Evolutionary conservation across 495 filamentous ascomycete species (phyloP).

Genomic region (Elasticomyces elasticus): DNA sequence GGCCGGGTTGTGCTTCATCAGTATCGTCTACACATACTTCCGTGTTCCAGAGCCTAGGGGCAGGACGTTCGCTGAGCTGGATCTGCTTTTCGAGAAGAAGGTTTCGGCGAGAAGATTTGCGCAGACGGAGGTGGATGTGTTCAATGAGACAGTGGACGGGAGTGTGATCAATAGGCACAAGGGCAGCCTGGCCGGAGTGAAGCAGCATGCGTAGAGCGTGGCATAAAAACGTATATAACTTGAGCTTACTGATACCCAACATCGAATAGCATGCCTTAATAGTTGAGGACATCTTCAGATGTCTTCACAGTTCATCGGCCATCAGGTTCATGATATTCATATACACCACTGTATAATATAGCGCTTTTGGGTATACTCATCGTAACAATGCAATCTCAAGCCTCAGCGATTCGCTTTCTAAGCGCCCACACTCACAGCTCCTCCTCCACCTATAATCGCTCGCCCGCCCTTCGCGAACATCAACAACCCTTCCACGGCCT

Average conservation of each 20-base stretch:
- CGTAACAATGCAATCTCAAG: background rate
- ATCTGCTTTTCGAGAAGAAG: constrained; percentile 31
- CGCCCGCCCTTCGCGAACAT: constrained; percentile 3
- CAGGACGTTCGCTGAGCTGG: constrained; percentile 30
- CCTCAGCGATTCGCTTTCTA: constrained; percentile 5
- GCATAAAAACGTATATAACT: background rate
- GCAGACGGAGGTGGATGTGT: constrained; percentile 28
- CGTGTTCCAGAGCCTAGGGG: constrained; percentile 31
- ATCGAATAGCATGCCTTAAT: too few relatives aligned
- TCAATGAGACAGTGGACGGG: constrained; percentile 24
- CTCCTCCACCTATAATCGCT: background rate
- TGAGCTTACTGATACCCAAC: background rate
- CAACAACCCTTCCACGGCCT: constrained; percentile 17
- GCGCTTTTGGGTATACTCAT: background rate
- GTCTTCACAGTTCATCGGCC: background rate
- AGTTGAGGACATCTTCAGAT: too few relatives aligned
- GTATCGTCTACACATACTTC: constrained; percentile 33
- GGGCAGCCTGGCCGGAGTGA: background rate
- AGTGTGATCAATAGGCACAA: constrained; percentile 2
- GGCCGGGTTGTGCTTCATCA: constrained; percentile 41
- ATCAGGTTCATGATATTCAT: background rate
- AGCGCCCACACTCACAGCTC: constrained; percentile 14
- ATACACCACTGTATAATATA: background rate
- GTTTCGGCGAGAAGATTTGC: constrained; percentile 31
- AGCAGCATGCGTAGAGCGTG: background rate